Percentiles rank a stretch among this genome's conserved stretches.
These are phyloP conservation scores for Pelagophyceae sp. DNA, from an alignment of 352 stramenopile genomes.

Conservation along the genomic window DNA sequence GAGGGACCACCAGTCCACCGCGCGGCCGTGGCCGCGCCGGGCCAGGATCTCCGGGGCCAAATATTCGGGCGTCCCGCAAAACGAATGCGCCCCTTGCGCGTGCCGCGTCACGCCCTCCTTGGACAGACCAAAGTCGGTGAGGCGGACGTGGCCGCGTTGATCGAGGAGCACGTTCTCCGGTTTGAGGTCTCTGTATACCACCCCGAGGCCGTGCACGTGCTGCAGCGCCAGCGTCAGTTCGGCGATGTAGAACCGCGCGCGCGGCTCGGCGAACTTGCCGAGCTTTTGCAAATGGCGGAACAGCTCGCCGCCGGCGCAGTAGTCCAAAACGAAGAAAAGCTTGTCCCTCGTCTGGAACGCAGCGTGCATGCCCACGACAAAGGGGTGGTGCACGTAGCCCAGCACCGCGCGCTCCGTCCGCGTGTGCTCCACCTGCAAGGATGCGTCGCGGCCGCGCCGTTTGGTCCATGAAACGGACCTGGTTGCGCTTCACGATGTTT, in stretches of 20 bases:
- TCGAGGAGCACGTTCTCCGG: constrained; percentile 95
- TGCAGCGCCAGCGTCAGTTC: constrained; percentile 90
- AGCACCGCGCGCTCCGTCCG: constrained; percentile 93
- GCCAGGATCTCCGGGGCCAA: constrained; percentile 98
- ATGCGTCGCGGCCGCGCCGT: too few species aligned
- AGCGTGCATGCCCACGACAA: constrained; percentile 89
- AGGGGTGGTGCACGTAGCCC: constrained; percentile 90
- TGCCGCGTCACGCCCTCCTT: constrained; percentile 93
- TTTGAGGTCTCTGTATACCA: constrained; percentile 94
- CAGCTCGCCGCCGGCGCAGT: constrained; percentile 80
- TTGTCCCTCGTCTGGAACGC: constrained; percentile 93
- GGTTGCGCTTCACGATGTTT: constrained; percentile 96
- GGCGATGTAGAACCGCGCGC: constrained; percentile 89
- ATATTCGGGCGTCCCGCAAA: constrained; percentile 95
- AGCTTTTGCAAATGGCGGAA: constrained; percentile 67
- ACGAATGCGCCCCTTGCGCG: constrained; percentile 87
- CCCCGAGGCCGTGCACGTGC: constrained; percentile 64
- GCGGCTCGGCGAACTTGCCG: constrained; percentile 82
- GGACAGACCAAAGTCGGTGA: constrained; percentile 96
- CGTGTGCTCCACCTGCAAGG: constrained; percentile 98
- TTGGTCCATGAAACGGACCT: too few species aligned
- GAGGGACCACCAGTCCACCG: constrained; percentile 93
- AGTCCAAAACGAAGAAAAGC: constrained; percentile 96
- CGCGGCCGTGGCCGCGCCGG: constrained; percentile 83
- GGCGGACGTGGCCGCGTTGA: constrained; percentile 83